Percentiles rank a stretch among this genome's conserved stretches.
Evolutionary conservation across 768 basidiomycete species (phyloP).

Genomic region (Lentinula aciculospora): DNA sequence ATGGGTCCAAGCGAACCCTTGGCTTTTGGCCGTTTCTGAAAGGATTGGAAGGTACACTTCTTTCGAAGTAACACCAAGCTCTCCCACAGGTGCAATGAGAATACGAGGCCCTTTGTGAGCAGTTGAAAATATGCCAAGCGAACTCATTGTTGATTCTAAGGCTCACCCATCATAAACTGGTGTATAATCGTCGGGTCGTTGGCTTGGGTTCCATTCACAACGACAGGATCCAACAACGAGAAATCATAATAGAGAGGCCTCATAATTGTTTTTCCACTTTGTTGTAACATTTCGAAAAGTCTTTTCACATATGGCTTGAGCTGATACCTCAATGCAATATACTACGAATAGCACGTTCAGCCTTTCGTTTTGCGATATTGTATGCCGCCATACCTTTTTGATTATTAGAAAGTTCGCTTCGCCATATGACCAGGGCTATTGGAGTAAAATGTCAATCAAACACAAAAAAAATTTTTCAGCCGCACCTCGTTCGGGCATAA

Average conservation of each 20-base stretch:
- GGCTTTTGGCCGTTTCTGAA: neutral
- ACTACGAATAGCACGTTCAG: slow-evolving; percentile 13
- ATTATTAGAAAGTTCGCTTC: slow-evolving; percentile 28
- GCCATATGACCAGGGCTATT: slow-evolving; percentile 33
- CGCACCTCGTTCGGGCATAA: slow-evolving; percentile 28
- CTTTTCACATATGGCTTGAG: slow-evolving; percentile 24
- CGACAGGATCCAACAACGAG: slow-evolving; percentile 20
- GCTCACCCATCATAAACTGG: slow-evolving; percentile 28
- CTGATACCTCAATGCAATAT: slow-evolving; percentile 31
- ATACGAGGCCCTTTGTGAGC: slow-evolving; percentile 20
- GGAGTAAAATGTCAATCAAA: neutral
- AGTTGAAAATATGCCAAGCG: neutral
- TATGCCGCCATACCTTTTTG: slow-evolving; percentile 19
- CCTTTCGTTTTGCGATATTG: neutral
- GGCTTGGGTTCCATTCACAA: slow-evolving; percentile 19
- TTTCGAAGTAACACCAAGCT: slow-evolving; percentile 19
- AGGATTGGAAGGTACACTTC: slow-evolving; percentile 18
- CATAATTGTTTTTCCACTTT: slow-evolving; percentile 24
- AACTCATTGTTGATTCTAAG: neutral
- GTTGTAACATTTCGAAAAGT: slow-evolving; percentile 26
- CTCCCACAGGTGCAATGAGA: slow-evolving; percentile 28
- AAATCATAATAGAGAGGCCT: slow-evolving; percentile 28
- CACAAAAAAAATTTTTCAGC: neutral
- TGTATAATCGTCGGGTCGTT: slow-evolving; percentile 25
- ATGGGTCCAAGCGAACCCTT: slow-evolving; percentile 6